phyloP scores from a whole-genome alignment of 108 stramenopile species.

The Aurantiochytrium sp. region DNA sequence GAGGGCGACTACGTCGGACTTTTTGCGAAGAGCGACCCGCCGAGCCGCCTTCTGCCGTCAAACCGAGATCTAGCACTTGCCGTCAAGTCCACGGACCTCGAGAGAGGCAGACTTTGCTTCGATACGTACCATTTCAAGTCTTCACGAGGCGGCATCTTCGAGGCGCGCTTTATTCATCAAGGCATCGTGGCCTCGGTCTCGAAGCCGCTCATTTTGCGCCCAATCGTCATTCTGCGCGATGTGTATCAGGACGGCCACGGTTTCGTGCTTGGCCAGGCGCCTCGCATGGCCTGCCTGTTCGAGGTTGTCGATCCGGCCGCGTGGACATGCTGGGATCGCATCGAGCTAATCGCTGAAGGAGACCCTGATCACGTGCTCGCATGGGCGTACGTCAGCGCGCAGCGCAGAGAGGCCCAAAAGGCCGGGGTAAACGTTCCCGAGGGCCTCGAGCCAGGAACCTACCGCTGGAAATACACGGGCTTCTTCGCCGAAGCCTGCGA shows the following conservation, averaged over 20 bases:
- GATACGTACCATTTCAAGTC: neutral
- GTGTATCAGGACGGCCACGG: neutral
- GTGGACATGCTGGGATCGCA: slow-evolving; percentile 16
- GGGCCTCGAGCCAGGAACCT: neutral
- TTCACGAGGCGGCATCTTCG: neutral
- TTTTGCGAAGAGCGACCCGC: neutral
- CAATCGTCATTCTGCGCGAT: neutral
- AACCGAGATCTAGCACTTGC: neutral
- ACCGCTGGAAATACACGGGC: neutral
- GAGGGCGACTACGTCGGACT: slow-evolving; percentile 8
- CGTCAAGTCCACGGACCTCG: neutral
- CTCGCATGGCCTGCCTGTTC: neutral
- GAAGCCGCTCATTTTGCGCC: neutral
- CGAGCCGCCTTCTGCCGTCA: neutral
- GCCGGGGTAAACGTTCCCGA: neutral
- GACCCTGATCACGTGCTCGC: neutral
- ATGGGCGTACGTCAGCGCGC: neutral
- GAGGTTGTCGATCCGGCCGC: neutral
- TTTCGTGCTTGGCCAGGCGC: neutral
- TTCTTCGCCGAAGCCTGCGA: neutral
- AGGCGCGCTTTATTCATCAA: neutral
- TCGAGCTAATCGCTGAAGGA: neutral
- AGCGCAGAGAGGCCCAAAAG: neutral
- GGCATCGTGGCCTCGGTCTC: neutral
- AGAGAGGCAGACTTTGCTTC: neutral